Percentiles rank a stretch among this genome's conserved stretches.
Conservation (phyloP, 371 early-diverging fungal genomes). For the Capillidium heterosporum region DNA sequence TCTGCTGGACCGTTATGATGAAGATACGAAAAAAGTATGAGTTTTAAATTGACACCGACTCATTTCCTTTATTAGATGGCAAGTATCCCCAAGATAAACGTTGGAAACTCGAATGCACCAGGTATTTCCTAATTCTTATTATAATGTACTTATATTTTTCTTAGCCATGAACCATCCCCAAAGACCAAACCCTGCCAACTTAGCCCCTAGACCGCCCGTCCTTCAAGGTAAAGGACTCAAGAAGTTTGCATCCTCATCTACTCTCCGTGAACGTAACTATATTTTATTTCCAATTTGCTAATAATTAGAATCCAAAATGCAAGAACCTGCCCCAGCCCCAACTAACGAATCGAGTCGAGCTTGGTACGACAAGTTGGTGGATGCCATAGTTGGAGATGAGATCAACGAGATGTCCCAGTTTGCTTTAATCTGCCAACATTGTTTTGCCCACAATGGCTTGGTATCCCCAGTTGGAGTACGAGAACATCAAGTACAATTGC, state of each 20-base stretch:
- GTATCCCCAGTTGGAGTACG: slow-evolving; percentile 65
- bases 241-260: neutral
- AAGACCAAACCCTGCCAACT: neutral
- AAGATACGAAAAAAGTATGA: slow-evolving; percentile 5
- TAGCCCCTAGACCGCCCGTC: neutral
- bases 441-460: slow-evolving; percentile 83
- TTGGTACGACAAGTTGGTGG: slow-evolving; percentile 74
- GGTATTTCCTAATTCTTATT: neutral
- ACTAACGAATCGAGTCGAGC: slow-evolving; percentile 8
- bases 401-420: slow-evolving; percentile 38
- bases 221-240: neutral
- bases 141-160: neutral
- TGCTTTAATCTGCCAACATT: slow-evolving; percentile 78
- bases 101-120: neutral
- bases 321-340: neutral
- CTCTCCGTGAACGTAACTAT: neutral
- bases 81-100: neutral
- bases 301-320: neutral
- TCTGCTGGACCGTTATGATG: slow-evolving; percentile 77
- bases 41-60: neutral
- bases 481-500: slow-evolving; percentile 32
- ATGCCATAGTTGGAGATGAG: slow-evolving; percentile 72
- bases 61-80: neutral
- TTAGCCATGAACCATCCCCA: neutral
- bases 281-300: neutral